phyloP scores from a whole-genome alignment of 2,329 filamentous ascomycete species.

The Cordyceps cicadae region DNA sequence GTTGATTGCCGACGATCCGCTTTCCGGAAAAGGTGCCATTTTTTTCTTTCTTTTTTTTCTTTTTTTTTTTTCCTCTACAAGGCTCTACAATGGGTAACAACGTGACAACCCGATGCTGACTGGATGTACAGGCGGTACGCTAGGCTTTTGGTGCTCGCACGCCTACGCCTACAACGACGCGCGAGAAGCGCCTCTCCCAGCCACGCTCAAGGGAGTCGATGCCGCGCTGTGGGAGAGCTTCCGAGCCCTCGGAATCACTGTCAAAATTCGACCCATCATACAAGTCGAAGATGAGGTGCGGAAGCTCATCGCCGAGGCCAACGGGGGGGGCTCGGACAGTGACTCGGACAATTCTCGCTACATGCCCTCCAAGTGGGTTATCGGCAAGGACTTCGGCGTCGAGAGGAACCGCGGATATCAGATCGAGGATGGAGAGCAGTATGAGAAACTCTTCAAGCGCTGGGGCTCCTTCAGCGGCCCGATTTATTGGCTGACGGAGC shows the following conservation, averaged over 20 bases:
- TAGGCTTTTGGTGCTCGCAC: conserved; percentile 39
- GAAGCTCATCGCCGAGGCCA: not conserved
- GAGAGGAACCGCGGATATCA: not conserved
- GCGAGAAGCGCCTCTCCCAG: conserved; percentile 20
- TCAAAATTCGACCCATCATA: not conserved
- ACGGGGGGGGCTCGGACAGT: not conserved
- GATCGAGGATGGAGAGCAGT: not conserved
- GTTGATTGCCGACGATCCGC: not conserved
- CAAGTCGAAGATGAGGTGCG: too few relatives aligned
- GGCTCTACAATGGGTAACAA: not conserved
- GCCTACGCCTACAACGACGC: conserved; percentile 35
- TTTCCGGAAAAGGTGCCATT: not conserved
- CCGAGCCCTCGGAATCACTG: not conserved
- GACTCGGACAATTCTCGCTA: not conserved
- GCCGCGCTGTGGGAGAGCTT: conserved; percentile 23
- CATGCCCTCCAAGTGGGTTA: not conserved
- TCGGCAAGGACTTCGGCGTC: not conserved
- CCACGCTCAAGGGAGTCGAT: conserved; percentile 37
- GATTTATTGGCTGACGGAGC: not conserved
- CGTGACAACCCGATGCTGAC: not conserved
- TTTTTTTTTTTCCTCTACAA: too few relatives aligned
- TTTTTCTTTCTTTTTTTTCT: too few relatives aligned
- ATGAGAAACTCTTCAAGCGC: not conserved
- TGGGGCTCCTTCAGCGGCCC: not conserved
- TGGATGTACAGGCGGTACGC: conserved; percentile 27